Conservation (phyloP, 2,329 filamentous ascomycete genomes). For the Akanthomyces dipterigenus region DNA sequence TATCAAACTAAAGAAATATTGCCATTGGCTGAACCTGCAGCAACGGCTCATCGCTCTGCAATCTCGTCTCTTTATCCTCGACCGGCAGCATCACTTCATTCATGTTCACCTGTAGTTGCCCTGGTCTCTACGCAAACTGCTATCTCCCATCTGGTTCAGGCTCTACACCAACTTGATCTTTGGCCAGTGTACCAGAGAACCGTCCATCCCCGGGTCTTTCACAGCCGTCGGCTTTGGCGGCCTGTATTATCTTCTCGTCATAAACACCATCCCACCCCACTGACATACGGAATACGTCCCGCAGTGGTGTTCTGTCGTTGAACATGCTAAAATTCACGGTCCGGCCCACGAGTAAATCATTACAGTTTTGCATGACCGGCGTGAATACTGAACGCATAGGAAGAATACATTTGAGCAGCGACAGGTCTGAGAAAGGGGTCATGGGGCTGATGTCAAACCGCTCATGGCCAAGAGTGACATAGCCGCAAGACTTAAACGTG, state of each 20-base stretch:
- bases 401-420: background rate
- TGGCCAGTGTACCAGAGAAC: background rate
- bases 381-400: constrained; percentile 12
- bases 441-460: constrained; percentile 31
- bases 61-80: too few species aligned
- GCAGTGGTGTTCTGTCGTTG: constrained; percentile 25
- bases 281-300: constrained; percentile 26
- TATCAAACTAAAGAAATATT: too few species aligned
- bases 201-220: constrained; percentile 28
- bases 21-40: too few species aligned
- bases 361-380: constrained; percentile 29
- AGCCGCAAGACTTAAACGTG: constrained; percentile 55
- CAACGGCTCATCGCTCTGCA: too few species aligned
- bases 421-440: constrained; percentile 17
- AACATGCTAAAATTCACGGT: constrained; percentile 24
- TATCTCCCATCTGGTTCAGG: background rate
- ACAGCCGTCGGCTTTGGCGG: constrained; percentile 30
- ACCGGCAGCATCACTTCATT: too few species aligned
- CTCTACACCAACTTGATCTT: background rate
- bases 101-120: too few species aligned
- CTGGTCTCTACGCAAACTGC: too few species aligned
- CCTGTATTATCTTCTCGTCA: constrained; percentile 21
- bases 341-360: constrained; percentile 29
- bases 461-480: constrained; percentile 37
- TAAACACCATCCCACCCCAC: constrained; percentile 33